Conservation (phyloP, 805 yeast species). For the Metschnikowia henanensis region DNA sequence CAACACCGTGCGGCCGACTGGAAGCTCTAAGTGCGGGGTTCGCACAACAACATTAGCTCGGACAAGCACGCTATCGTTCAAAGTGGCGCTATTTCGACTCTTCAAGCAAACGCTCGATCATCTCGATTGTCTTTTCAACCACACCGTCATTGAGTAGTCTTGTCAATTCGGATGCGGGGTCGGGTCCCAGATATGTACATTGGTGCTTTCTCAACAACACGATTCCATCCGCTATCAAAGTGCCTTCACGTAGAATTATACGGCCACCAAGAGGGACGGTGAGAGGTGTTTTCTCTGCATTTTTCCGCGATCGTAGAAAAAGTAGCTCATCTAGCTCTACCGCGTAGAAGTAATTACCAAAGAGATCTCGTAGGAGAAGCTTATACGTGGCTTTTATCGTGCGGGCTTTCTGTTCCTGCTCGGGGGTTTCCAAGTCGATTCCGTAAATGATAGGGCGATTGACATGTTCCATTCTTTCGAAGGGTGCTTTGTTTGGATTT, state of each 20-base stretch:
- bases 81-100: conserved; percentile 3
- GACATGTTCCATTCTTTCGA: conserved; percentile 50
- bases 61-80: neutral
- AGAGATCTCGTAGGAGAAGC: conserved; percentile 55
- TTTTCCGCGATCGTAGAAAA: conserved; percentile 39
- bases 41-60: neutral
- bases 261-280: conserved; percentile 55
- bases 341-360: conserved; percentile 54
- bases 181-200: conserved; percentile 35
- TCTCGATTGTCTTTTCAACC: conserved; percentile 25
- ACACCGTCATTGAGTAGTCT: conserved; percentile 34
- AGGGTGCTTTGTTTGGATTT: conserved; percentile 60
- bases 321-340: conserved; percentile 54
- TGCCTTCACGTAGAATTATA: conserved; percentile 48
- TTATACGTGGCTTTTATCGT: conserved; percentile 39
- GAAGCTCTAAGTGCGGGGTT: conserved; percentile 9
- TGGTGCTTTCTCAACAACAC: conserved; percentile 34
- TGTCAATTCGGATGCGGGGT: conserved; percentile 24
- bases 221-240: conserved; percentile 49
- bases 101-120: conserved; percentile 26
- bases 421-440: conserved; percentile 37
- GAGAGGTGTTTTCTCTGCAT: conserved; percentile 26
- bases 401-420: conserved; percentile 5
- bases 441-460: conserved; percentile 45
- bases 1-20: conserved; percentile 16